Conservation (phyloP, 78 protist genomes). For the Tieghemostelium lacteum region DNA sequence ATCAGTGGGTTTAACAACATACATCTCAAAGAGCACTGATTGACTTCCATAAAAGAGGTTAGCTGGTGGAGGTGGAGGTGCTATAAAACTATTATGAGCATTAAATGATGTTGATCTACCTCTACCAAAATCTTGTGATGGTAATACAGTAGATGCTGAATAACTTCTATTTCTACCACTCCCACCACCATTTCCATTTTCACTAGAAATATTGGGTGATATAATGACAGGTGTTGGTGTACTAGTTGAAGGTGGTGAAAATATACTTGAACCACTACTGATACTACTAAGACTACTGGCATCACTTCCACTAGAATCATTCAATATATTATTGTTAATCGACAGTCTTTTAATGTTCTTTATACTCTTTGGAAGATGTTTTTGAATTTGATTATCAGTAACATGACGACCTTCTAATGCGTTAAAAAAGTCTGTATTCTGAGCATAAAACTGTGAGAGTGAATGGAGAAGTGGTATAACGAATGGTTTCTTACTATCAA, state of each 20-base stretch:
- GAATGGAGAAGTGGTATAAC: neutral
- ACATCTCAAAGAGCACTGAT: slow-evolving; percentile 12
- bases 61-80: slow-evolving; percentile 32
- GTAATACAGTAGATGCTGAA: neutral
- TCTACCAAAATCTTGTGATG: neutral
- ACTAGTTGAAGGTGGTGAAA: too few species aligned
- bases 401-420: too few species aligned
- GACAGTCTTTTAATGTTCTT: neutral
- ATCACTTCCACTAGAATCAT: neutral
- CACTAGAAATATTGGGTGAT: neutral
- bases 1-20: slow-evolving; percentile 64
- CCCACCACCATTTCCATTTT: neutral
- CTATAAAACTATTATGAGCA: neutral
- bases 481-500: slow-evolving; percentile 52
- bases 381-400: neutral
- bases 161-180: neutral
- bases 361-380: slow-evolving; percentile 4
- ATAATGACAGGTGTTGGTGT: too few species aligned
- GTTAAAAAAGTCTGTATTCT: neutral
- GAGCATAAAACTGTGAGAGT: slow-evolving; percentile 10
- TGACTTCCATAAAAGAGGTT: neutral
- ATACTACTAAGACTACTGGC: too few species aligned
- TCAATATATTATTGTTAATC: neutral
- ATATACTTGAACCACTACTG: too few species aligned
- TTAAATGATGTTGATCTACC: slow-evolving; percentile 12